Percentiles rank a stretch among this genome's conserved stretches.
phyloP scores from a whole-genome alignment of 495 filamentous ascomycete species.

The Gamarada debralockiae region DNA sequence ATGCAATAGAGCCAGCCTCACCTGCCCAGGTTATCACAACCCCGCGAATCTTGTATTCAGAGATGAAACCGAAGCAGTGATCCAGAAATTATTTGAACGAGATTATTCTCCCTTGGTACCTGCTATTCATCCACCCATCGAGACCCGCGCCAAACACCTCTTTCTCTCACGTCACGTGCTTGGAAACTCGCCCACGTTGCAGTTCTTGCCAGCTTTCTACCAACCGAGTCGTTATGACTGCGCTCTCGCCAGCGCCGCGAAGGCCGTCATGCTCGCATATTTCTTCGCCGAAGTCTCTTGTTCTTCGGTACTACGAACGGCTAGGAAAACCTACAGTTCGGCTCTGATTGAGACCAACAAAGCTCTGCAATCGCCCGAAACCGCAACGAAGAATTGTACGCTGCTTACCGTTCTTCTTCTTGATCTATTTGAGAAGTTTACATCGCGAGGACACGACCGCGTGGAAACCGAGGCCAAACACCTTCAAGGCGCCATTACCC shows the following conservation, averaged over 20 bases:
- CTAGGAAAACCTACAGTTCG: slow-evolving; percentile 3
- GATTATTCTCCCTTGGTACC: too few relatives aligned
- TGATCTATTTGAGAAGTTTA: slow-evolving; percentile 41
- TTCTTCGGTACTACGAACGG: not conserved
- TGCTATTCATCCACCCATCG: not conserved
- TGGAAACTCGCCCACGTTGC: not conserved
- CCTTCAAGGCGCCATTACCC: not conserved
- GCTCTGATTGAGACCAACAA: slow-evolving; percentile 7
- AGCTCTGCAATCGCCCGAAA: not conserved
- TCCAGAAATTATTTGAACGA: not conserved
- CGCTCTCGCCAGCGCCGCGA: not conserved
- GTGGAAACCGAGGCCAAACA: not conserved
- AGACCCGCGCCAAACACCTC: not conserved
- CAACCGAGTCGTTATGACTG: not conserved
- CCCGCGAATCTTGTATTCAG: slow-evolving; percentile 2
- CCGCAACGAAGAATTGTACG: slow-evolving; percentile 44
- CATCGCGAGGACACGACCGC: not conserved
- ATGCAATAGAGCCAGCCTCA: slow-evolving; percentile 9
- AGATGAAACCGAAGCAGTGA: slow-evolving; percentile 5
- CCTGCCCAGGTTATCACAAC: slow-evolving; percentile 12
- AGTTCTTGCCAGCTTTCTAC: slow-evolving; percentile 9
- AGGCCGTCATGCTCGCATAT: slow-evolving; percentile 12
- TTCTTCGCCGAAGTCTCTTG: not conserved
- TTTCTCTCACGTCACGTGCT: slow-evolving; percentile 9
- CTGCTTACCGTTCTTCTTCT: slow-evolving; percentile 58